A percentile compares a stretch with the other conserved stretches of the same genome.
These are phyloP conservation scores for Angomonas desouzai DNA, from an alignment of 208 protist species.

Conservation along the genomic window DNA sequence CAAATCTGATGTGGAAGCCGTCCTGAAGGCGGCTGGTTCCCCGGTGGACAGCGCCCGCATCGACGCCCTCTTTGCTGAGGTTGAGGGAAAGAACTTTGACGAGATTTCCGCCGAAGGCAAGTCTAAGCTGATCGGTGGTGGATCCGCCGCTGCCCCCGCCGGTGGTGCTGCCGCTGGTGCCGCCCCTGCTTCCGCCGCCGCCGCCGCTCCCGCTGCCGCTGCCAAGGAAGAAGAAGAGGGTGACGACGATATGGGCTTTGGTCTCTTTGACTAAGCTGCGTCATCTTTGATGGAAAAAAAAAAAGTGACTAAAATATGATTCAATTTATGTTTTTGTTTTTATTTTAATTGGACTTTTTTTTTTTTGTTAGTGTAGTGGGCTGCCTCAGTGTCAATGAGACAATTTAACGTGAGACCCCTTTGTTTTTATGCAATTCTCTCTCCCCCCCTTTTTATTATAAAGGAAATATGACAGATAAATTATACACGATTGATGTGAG, in stretches of 20 bases:
- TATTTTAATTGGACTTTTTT: background rate
- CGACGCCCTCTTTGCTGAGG: slow-evolving; percentile 63
- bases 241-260: slow-evolving; percentile 89
- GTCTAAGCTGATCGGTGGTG: slow-evolving; percentile 78
- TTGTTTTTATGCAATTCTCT: too few relatives aligned
- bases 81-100: slow-evolving; percentile 91
- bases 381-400: background rate
- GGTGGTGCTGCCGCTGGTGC: slow-evolving; percentile 31
- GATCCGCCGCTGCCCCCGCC: slow-evolving; percentile 39
- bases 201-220: slow-evolving; percentile 43
- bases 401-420: too few relatives aligned
- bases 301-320: background rate
- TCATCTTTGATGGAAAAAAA: slow-evolving; percentile 8
- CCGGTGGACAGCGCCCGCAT: slow-evolving; percentile 70
- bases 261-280: slow-evolving; percentile 83
- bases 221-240: slow-evolving; percentile 75
- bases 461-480: too few relatives aligned
- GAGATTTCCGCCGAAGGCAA: slow-evolving; percentile 81
- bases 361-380: slow-evolving; percentile 7
- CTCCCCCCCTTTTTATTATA: too few relatives aligned
- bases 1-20: slow-evolving; percentile 80
- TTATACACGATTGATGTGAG: slow-evolving; percentile 8
- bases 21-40: slow-evolving; percentile 86
- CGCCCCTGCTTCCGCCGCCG: slow-evolving; percentile 27
- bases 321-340: background rate